Evolutionary conservation across 106 monocot species (phyloP), one percentile per base, ranked within the genome.

Genomic region (Platanthera guangdongensis): DNA sequence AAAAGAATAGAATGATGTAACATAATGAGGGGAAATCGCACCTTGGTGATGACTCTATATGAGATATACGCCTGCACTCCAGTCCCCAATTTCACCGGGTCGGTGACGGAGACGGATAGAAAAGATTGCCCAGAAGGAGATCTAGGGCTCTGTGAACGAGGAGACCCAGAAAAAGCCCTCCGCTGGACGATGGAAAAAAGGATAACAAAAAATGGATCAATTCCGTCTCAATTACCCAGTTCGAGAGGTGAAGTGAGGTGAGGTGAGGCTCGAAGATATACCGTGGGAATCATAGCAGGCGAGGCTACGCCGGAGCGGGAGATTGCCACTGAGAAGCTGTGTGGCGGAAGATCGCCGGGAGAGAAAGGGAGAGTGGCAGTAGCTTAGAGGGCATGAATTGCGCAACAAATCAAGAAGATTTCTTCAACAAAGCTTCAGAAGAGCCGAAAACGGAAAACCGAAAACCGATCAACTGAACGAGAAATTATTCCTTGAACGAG

Each of bases 41-140:
- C 97, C 94, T 92, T 94, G 63, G 94, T 94, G 85, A 99, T 90
- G 81, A 94, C 89, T 64, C 94, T 91, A 79, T 99, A 99, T 39
- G 97, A 94, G 75, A 94, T 88, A 83, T 99, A 99, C 30, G 97
- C 85, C 79, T 99, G 97, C 75, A 99, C 97, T 73, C 97, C 94
- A 76, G 85, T 99, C 4, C 97, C 97, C 55, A 94, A 82, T 85
- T 99, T 99, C 75, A 94, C 97, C 47, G 97, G 97, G 49, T 99
- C 97, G 7, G 88, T 94, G 51, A 99, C 94, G 55, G 91, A 86
- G 51, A 99, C 83, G 13, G 79, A 78, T 15, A 94, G 83, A 47
- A 99, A 99, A 45, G 91, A 86, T 63, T 63, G 75, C 51, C 68
- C 39, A 51, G 85, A 76, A 50, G 84, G 81, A 55, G 95, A 93